Base-by-base conservation (phyloP, 2,329 filamentous ascomycete genomes). In the Exophiala phaeomuriformis region DNA sequence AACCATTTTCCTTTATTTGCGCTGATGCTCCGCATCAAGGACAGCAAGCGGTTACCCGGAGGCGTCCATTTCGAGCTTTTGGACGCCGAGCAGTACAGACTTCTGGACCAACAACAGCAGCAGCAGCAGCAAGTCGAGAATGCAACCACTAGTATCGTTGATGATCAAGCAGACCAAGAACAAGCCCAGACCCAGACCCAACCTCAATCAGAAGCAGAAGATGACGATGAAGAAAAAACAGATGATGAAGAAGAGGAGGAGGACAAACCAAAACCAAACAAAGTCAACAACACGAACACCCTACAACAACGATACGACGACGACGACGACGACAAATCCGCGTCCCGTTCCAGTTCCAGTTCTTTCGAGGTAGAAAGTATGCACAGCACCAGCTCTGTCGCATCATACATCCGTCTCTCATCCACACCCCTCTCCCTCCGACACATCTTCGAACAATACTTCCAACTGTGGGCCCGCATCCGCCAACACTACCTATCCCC, bases 1-100 rank as follows among this genome's bases (percentile, higher is more conserved):
- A 98, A 98, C 67, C 94, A 98, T 70, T 98, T 98, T 64, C 94
- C 93, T 4, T 79, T 98, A 10, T 98, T 98, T 71, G 93, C 93
- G 30, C 75, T 97, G 53, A 98, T 98, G 94, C 76, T 98, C 56
- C 81, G 91, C 64, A 77, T 96, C 63, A 98, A 98, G 70, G 94
- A 98, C 70, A 89, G 90, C 5, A 79, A 84, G 68, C 83, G 93
- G 67, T 76, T 98, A 62, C 93, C 93, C 56, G 91, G 88, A 84
- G 70, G 63, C 74, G 53, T 58, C 4, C 56, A 64, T 47, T 68
- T 50, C 32, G 28, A 52, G 6, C 12, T 53, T 5, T 46, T 61
- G 41, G 53, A 57, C 27, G 43, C 50, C 3, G 50, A 57, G 35
- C 52, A 49, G 30, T 46, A 47, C 19, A 45, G 47, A 30, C 32